Conservation (phyloP, 768 basidiomycete genomes). For the Lyophyllum semitale region DNA sequence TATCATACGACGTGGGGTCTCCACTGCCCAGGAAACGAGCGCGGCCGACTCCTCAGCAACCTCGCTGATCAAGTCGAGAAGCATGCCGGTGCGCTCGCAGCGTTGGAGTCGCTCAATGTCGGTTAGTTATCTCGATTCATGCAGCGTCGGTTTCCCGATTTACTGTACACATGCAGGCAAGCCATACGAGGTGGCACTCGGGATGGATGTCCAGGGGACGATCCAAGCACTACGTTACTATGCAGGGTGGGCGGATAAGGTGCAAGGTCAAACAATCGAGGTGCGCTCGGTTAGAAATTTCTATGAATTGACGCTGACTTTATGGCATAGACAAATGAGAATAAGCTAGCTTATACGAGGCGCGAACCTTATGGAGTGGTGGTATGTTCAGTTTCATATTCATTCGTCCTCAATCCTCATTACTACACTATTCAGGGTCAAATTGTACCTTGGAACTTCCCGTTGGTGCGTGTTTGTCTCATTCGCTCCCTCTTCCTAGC, state of each 20-base stretch:
- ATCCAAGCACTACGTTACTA: slow-evolving; percentile 71
- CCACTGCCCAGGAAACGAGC: slow-evolving; percentile 43
- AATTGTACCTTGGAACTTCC: slow-evolving; percentile 61
- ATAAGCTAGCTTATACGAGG: slow-evolving; percentile 26
- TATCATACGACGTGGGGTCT: slow-evolving; percentile 66
- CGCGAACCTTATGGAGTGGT: slow-evolving; percentile 60
- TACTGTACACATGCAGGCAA: slow-evolving; percentile 42
- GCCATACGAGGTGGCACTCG: slow-evolving; percentile 43
- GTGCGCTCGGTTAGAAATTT: slow-evolving; percentile 15
- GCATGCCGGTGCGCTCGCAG: slow-evolving; percentile 25
- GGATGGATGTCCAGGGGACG: slow-evolving; percentile 46
- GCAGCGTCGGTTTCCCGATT: neutral
- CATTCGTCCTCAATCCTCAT: neutral
- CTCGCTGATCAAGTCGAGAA: slow-evolving; percentile 29
- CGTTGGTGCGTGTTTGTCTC: slow-evolving; percentile 22
- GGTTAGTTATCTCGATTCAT: slow-evolving; percentile 12
- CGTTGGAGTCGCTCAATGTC: slow-evolving; percentile 23
- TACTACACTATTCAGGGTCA: slow-evolving; percentile 24
- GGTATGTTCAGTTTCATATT: slow-evolving; percentile 14
- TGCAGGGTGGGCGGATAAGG: slow-evolving; percentile 90
- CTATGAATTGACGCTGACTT: neutral
- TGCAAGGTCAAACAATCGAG: slow-evolving; percentile 76
- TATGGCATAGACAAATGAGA: slow-evolving; percentile 23
- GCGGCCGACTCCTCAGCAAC: slow-evolving; percentile 27
- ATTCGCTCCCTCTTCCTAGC: neutral